Evolutionary conservation across 257 asterid species (phyloP), one percentile per base, ranked within the genome.

Genomic region (Salvia rosmarinus): DNA sequence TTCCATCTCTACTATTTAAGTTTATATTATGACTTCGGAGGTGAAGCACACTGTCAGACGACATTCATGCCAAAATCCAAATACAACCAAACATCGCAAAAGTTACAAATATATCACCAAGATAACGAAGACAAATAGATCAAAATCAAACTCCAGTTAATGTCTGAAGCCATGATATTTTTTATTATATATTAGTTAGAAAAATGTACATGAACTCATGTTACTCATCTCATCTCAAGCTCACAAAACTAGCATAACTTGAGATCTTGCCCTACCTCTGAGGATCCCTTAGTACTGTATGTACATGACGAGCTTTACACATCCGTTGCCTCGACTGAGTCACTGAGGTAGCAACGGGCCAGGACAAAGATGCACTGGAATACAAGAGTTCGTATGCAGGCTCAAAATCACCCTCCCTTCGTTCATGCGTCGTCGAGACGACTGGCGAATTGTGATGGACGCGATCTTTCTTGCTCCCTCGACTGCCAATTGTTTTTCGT

Each of bases 321-420:
- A 55, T 81, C 89, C 9, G 85, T 77, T n/a, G 95, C 87, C 20
- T 85, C 95, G 46, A 88, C 92, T 0, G 90, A 67, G 85, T n/a
- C n/a, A n/a, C n/a, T 1, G 30, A 25, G 83, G 14, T n/a, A 71
- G 82, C 73, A 80, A 79, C 11, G 78, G 58, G 40, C 80, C 80
- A 4, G 71, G 63, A 65, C 73, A 11, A 2, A 1, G 30, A 9
- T 39, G 44, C 44, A 39, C 8, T 10, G 11, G 44, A 39, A 2
- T 37, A 37, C 9, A 37, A 9, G 44, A 9, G 11, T 9, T 9
- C 44, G 1, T 37, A 39, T 9, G 3, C 44, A 39, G 44, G 44
- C 64, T 30, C 64, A 9, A 9, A 30, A 6, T 4, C 23, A 34
- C 16, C 44, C 37, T 28, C 8, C 42, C 40, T 25, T 28, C 40